Evolutionary conservation across 176 grass and related monocot species (phyloP), one percentile per base, ranked within the genome.

Genomic region (Eragrostis curvula): DNA sequence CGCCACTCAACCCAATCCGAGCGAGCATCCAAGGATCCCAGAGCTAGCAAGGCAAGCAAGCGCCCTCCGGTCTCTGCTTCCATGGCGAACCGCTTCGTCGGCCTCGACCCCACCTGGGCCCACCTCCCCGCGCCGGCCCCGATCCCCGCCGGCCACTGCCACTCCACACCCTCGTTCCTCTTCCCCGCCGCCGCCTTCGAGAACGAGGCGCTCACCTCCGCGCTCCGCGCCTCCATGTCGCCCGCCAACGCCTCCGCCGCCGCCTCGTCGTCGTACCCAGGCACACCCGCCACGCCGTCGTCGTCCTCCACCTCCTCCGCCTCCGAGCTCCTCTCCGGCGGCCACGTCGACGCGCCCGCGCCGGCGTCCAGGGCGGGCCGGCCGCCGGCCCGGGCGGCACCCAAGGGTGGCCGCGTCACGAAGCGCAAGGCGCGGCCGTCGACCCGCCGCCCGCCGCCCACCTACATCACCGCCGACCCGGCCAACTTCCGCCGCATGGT

Each of bases 401-500:
- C 42, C 0, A 67, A 47, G 17, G 32, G 8, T 1, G 86, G 82
- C 14, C 78, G 90, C 73, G 86, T 85, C 60, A 24, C 60, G 43
- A 85, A 85, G 83, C 51, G 79, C 30, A 73, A 78, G 89, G 46
- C 64, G 5, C 81, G 81, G 5, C 36, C 28, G 36, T 91, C 89
- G n/a, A n/a, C n/a, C 12, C 68, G 75, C 47, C 89, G 89, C 67
- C 21, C 73, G 80, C 80, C 23, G 24, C 63, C 75, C 53, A 91
- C 85, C 30, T 91, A 87, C 85, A 87, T 88, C 77, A 62, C 6
- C 59, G 67, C 90, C 73, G 86, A 74, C 51, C 86, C 83, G 7
- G 68, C 86, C 51, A 44, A 88, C 78, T 92, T 88, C 90, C 68
- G 44, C 74, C 85, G 85, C 75, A 84, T 87, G 85, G 89, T 91